These are phyloP conservation scores for Leccinum huronense DNA, from an alignment of 1,284 basidiomycete genomes.

Conservation along the genomic window DNA sequence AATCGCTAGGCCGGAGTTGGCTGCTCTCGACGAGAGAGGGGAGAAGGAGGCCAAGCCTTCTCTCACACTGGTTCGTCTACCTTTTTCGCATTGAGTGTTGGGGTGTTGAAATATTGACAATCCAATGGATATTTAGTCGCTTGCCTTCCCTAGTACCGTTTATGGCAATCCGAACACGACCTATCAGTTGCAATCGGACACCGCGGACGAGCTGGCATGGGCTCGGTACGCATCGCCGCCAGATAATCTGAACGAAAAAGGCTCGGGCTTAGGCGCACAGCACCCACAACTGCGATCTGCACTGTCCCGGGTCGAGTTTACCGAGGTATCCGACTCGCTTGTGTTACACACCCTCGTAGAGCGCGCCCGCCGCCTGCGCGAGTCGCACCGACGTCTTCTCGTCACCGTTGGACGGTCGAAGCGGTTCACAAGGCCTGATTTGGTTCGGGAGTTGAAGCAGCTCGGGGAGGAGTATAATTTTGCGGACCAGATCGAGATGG, in stretches of 20 bases:
- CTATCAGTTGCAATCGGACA: conserved; percentile 64
- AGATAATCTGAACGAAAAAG: conserved; percentile 11
- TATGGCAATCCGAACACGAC: conserved; percentile 64
- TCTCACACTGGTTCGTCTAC: conserved; percentile 22
- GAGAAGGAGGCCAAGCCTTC: conserved; percentile 10
- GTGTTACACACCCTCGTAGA: conserved; percentile 60
- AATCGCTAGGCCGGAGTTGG: conserved; percentile 24
- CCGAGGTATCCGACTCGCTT: conserved; percentile 41
- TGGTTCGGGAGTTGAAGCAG: conserved; percentile 55
- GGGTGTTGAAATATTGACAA: background rate
- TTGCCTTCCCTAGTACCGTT: conserved; percentile 61
- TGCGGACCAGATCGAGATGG: conserved; percentile 36
- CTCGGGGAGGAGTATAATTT: conserved; percentile 50
- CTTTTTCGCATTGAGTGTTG: conserved; percentile 36
- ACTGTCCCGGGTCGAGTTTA: conserved; percentile 58
- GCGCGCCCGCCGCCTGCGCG: conserved; percentile 36
- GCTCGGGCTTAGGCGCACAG: background rate
- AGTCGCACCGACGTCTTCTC: conserved; percentile 40
- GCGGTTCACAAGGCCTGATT: conserved; percentile 57
- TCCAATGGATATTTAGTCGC: conserved; percentile 36
- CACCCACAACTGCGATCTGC: conserved; percentile 40
- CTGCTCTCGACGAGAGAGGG: conserved; percentile 28
- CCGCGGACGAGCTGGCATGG: conserved; percentile 74
- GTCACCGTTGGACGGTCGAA: conserved; percentile 77
- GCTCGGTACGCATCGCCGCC: conserved; percentile 43